Evolutionary conservation across 257 asterid species (phyloP), one percentile per base, ranked within the genome.

Genomic region (Salvia miltiorrhiza): DNA sequence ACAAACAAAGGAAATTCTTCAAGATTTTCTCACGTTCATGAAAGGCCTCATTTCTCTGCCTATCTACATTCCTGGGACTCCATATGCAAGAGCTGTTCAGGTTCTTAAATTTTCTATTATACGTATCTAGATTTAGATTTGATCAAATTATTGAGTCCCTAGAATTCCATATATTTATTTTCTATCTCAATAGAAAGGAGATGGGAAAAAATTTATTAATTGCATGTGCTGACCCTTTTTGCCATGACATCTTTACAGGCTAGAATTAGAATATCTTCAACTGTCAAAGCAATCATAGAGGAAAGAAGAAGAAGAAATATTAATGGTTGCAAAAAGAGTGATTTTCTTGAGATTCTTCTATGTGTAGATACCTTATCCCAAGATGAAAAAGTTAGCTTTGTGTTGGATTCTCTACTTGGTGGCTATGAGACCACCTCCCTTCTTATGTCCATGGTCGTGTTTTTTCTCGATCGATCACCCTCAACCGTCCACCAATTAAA

Each of bases 371-470:
- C 82, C 80, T 81, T 88, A 78, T 84, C 93, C 67, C 86, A 84
- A 81, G 96, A 86, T 64, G 96, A 88, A 77, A 88, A 86, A 82
- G 88, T 88, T 48, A 88, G 96, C 19, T 88, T 88, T 69, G 90
- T 86, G 56, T 77, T 88, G 73, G 96, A 88, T 81, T 84, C 93
- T 68, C 75, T 88, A 5, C 80, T 88, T 44, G 96, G 96, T 52
- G 93, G 96, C 37, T 88, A 88, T 69, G 96, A 88, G 65, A 88
- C 96, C 45, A 88, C 96, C 19, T 88, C 90, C 0, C 89, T 88
- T 30, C 76, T 88, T 2, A 59, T 84, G 82, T 77, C 87, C 10
- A 84, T 88, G 90, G 70, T 79, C 2, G 86, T 88, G 6, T 85
- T 71, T 67, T 88, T 86, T 60, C 84, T 86, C 32, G 75, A 73